These are phyloP conservation scores for Termitomyces sp. DNA, from an alignment of 768 basidiomycete genomes.

Conservation along the genomic window DNA sequence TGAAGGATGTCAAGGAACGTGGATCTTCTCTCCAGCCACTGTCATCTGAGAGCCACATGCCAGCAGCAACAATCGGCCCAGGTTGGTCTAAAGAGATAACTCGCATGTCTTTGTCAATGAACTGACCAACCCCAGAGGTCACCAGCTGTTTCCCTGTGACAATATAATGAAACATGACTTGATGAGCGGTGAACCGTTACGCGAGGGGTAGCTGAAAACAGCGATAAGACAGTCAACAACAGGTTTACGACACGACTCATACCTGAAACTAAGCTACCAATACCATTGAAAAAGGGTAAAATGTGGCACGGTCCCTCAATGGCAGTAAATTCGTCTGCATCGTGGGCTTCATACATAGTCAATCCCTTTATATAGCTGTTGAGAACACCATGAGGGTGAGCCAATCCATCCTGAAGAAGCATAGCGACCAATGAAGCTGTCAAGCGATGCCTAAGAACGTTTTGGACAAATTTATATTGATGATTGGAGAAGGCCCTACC, in stretches of 20 bases:
- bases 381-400: background rate
- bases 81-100: background rate
- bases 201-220: background rate
- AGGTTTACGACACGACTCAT: background rate
- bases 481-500: background rate
- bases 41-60: background rate
- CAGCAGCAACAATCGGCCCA: background rate
- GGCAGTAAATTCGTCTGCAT: background rate
- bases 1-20: background rate
- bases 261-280: background rate
- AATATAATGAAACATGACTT: background rate
- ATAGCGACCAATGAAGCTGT: background rate
- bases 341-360: background rate
- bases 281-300: background rate
- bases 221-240: background rate
- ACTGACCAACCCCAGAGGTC: background rate
- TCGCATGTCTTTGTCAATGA: background rate
- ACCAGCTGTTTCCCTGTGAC: background rate
- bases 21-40: background rate
- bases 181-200: background rate
- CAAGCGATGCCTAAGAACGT: background rate
- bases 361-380: background rate
- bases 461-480: too few species aligned
- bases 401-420: background rate
- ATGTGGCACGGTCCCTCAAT: background rate